Base-by-base conservation (phyloP, 495 filamentous ascomycete species). In the Lophiostoma macrostomum region DNA sequence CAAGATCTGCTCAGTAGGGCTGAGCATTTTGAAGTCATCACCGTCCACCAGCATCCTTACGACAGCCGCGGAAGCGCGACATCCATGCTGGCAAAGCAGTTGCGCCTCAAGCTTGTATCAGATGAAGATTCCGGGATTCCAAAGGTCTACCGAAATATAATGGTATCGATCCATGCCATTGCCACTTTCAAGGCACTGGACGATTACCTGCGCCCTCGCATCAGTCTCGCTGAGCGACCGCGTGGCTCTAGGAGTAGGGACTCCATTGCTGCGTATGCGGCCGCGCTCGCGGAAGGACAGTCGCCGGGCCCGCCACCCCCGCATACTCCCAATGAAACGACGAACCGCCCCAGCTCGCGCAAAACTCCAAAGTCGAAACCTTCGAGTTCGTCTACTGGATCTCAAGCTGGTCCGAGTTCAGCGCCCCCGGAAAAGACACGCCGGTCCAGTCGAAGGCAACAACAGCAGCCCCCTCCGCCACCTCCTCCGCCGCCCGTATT, bases 101-200 rank as follows among this genome's bases (percentile, higher is more conserved):
- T 99, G 22, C 83, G 90, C 22, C 79, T 99, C 13, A 90, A 88
- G 64, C 74, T 99, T 8, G 80, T 90, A 19, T 90, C 93, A 1
- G 91, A 95, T 50, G 93, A 96, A 1, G 86, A 88, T 30, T 88
- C 88, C 3, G 0, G 94, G 23, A 90, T 97, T 41, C 91, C 91
- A 20, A 76, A 80, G 19, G 73, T 82, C 12, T 97, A 91, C 61
- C 81, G 86, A 27, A 95, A 90, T 53, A 90, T 97, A 56, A 96
- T 95, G 85, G 91, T 99, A 13, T 91, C 90, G 4, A 97, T 99
- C 54, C 94, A 99, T 70, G 94, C 94, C 24, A 97, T 99, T 67
- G 91, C 94, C 7, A 96, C 90, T 0, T 96, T 99, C 71, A 97
- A 97, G 66, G 86, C 93, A 1, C 72, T 99, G 24, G 93, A 97